Evolutionary conservation across 495 filamentous ascomycete species (phyloP).

Genomic region (Usnea hakonensis): DNA sequence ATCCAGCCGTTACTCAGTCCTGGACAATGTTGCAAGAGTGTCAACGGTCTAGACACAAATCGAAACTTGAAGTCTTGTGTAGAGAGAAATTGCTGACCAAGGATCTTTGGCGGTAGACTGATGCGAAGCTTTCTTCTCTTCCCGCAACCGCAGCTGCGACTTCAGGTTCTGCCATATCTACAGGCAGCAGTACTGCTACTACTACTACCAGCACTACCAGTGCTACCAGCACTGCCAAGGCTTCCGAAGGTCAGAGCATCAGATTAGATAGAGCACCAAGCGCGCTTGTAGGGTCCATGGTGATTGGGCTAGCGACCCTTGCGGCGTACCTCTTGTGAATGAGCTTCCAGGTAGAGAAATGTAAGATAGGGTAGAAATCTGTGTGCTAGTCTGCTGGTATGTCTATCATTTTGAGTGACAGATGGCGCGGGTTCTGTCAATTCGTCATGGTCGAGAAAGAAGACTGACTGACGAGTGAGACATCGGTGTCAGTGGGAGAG

Average conservation of each 20-base stretch:
- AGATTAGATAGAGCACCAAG: neutral
- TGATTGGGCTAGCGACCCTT: neutral
- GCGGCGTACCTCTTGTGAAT: neutral
- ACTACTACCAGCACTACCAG: neutral
- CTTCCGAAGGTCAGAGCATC: neutral
- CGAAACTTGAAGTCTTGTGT: neutral
- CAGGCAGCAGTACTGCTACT: neutral
- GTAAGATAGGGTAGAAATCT: too few relatives aligned
- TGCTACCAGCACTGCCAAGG: constrained; percentile 1
- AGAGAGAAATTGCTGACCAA: neutral
- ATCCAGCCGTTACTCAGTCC: neutral
- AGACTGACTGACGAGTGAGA: too few relatives aligned
- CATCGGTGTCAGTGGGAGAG: too few relatives aligned
- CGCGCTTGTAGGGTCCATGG: neutral
- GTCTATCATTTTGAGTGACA: too few relatives aligned
- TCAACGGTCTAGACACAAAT: neutral
- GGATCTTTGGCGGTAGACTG: constrained; percentile 6
- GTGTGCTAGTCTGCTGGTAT: too few relatives aligned
- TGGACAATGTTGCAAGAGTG: neutral
- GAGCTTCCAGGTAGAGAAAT: too few relatives aligned
- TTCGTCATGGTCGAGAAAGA: too few relatives aligned
- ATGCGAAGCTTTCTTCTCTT: constrained; percentile 30
- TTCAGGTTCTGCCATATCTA: neutral
- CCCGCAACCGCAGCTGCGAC: constrained; percentile 9
- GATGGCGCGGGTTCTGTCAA: too few relatives aligned